These are phyloP conservation scores for Oryza australiensis DNA, from an alignment of 176 grass and related monocot species.

Conservation along the genomic window DNA sequence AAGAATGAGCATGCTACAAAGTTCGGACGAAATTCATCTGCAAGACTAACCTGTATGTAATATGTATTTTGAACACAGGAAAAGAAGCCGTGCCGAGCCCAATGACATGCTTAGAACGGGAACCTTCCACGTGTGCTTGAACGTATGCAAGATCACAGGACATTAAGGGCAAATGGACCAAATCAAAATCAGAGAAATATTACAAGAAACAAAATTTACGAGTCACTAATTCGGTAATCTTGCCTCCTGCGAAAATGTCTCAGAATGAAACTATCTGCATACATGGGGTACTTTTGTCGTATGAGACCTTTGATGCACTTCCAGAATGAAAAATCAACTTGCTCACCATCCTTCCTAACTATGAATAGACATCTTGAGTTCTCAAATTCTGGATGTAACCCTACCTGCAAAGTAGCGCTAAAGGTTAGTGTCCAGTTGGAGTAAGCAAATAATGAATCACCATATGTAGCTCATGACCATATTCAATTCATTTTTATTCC, in stretches of 20 bases:
- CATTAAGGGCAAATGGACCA: constrained; percentile 16
- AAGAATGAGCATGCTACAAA: background rate
- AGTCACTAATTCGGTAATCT: constrained; percentile 37
- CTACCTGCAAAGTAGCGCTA: constrained; percentile 57
- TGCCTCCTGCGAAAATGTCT: constrained; percentile 87
- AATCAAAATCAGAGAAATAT: constrained; percentile 34
- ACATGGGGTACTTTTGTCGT: constrained; percentile 80
- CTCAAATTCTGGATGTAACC: constrained; percentile 84
- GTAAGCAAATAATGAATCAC: background rate
- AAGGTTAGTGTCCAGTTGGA: constrained; percentile 19
- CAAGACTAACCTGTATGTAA: background rate
- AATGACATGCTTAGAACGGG: background rate
- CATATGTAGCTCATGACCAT: constrained; percentile 4
- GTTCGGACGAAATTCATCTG: constrained; percentile 1
- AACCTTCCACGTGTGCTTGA: constrained; percentile 3
- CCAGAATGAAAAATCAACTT: constrained; percentile 95
- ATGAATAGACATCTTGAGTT: constrained; percentile 90
- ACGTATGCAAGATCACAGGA: constrained; percentile 24
- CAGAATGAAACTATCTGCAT: constrained; percentile 85
- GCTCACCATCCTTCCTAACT: constrained; percentile 73
- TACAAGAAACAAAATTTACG: constrained; percentile 31
- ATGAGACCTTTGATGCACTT: constrained; percentile 98
- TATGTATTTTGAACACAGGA: background rate
- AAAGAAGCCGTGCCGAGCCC: background rate
- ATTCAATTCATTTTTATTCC: background rate